Evolutionary conservation across 192 early-diverging fungal genomes (phyloP), one percentile per base, ranked within the genome.

Genomic region (Entomortierella chlamydospora): DNA sequence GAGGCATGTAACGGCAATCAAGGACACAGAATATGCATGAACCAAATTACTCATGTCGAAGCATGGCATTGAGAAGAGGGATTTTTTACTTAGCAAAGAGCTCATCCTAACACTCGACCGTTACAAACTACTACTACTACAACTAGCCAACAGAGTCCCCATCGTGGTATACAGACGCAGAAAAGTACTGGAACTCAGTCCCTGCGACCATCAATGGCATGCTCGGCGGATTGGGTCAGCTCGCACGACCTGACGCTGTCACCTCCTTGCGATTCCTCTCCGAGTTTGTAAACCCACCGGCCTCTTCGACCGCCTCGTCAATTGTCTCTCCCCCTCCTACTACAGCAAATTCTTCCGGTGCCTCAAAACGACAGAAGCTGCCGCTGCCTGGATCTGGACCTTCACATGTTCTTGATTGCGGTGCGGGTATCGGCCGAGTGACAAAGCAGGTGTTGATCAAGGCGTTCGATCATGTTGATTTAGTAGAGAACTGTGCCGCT

Each of bases 341-440:
- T 15, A 50, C 15, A n/a, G 15, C 22, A 17, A 26, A 54, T 54
- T 9, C 25, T 15, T 26, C 10, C 52, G 28, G 3, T 29, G 20
- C 30, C 2, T 41, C 68, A 51, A 61, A 59, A 17, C 69, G 72
- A 26, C 59, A 64, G 8, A 71, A 64, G 23, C 67, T 61, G 29
- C 71, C 29, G 11, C 61, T 53, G 33, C 85, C 87, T 5, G 64
- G 61, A n/a, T 62, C 65, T 17, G 66, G 68, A 15, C 76, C 76
- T 1, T 79, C 61, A 0, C 70, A 76, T 82, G 84, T 85, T 4
- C 90, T 90, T 42, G 93, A 99, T 83, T 98, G 96, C 77, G 97
- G 97, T 1, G 95, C 97, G 0, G 97, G 97, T 3, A 99, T 99
- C 61, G 96, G 97, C 2, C 86, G 97, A 13, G 95, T 99, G 6